Conservation (phyloP, 768 basidiomycete genomes). For the Tricholoma sp. region DNA sequence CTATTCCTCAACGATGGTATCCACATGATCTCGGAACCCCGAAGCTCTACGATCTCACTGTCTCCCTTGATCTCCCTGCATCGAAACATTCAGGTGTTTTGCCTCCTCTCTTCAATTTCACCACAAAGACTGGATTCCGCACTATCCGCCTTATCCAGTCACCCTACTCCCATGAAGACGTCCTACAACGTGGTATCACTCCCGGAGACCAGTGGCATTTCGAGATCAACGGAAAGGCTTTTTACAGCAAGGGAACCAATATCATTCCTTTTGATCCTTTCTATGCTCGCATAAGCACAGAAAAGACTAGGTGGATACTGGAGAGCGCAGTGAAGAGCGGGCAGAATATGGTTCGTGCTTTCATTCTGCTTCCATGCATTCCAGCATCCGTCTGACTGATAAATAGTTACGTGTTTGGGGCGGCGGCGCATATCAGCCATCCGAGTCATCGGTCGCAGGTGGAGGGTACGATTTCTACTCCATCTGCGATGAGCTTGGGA, state of each 20-base stretch:
- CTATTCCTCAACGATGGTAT: constrained; percentile 46
- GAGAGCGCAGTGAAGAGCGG: constrained; percentile 50
- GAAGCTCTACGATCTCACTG: constrained; percentile 47
- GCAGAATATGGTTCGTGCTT: constrained; percentile 51
- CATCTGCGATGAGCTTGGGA: constrained; percentile 54
- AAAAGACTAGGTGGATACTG: constrained; percentile 49
- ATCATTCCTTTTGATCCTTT: constrained; percentile 61
- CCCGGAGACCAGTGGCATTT: constrained; percentile 62
- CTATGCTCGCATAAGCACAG: constrained; percentile 45
- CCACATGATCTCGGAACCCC: constrained; percentile 52
- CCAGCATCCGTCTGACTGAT: neutral
- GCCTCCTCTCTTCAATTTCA: constrained; percentile 22
- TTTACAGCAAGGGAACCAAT: constrained; percentile 52
- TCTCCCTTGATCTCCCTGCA: constrained; percentile 28
- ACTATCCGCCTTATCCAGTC: constrained; percentile 50
- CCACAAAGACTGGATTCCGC: constrained; percentile 51
- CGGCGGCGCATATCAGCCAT: constrained; percentile 49
- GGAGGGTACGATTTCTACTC: constrained; percentile 55
- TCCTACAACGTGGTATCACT: constrained; percentile 43
- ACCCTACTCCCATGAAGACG: constrained; percentile 39
- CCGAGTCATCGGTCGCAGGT: constrained; percentile 29
- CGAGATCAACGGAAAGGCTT: constrained; percentile 50
- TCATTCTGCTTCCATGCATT: neutral
- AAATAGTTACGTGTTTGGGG: constrained; percentile 55
- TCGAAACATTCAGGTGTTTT: neutral